Evolutionary conservation across 2,329 filamentous ascomycete species (phyloP).

Genomic region (Rhynchosporium secalis): DNA sequence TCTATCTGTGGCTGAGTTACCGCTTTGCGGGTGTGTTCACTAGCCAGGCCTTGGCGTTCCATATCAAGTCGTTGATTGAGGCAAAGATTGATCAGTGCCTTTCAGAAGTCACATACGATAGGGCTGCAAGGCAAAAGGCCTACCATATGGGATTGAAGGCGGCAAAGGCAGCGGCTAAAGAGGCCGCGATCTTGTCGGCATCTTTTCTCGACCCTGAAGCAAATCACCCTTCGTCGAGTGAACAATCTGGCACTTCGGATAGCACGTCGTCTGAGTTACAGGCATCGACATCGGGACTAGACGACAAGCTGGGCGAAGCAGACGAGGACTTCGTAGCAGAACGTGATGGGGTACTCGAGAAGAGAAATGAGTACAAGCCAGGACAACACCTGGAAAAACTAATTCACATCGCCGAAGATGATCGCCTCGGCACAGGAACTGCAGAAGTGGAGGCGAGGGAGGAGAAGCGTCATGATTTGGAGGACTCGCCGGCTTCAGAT

Average conservation of each 20-base stretch:
- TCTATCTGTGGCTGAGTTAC: slow-evolving; percentile 93
- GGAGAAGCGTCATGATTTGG: neutral
- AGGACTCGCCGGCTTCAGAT: slow-evolving; percentile 12
- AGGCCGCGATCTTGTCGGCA: neutral
- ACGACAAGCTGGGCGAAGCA: neutral
- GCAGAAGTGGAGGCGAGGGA: neutral
- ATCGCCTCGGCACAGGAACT: neutral
- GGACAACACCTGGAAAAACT: no score
- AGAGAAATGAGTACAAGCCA: no score
- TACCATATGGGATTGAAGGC: slow-evolving; percentile 11
- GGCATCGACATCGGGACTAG: neutral
- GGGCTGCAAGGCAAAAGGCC: slow-evolving; percentile 14
- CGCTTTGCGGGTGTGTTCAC: slow-evolving; percentile 80
- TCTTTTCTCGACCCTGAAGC: neutral
- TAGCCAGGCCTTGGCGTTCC: slow-evolving; percentile 72
- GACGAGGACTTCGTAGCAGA: neutral
- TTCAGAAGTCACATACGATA: slow-evolving; percentile 19
- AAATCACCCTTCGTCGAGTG: neutral
- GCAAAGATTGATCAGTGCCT: slow-evolving; percentile 57
- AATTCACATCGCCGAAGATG: neutral
- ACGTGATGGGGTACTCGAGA: neutral
- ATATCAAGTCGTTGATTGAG: slow-evolving; percentile 78
- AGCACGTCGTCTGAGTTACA: neutral
- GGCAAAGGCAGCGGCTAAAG: neutral
- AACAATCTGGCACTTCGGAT: neutral